A percentile compares a stretch with the other conserved stretches of the same genome.
These are phyloP conservation scores for Physcomitrium patens DNA, from an alignment of 225 moss, liverwort and hornwort genomes.

Conservation along the genomic window DNA sequence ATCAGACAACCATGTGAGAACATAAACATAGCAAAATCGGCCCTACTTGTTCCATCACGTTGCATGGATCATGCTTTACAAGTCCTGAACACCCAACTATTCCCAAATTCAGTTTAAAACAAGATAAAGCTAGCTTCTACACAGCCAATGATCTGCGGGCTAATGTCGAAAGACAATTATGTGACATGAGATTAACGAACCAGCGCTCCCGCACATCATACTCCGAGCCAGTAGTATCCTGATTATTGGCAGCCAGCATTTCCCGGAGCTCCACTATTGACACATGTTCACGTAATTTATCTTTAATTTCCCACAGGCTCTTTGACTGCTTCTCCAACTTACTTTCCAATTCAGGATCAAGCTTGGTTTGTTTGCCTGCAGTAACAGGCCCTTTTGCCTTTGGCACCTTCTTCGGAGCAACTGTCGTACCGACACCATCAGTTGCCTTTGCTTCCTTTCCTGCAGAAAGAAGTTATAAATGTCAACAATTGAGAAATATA, in stretches of 20 bases:
- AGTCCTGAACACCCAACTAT: background rate
- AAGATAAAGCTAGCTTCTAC: background rate
- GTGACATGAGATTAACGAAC: slow-evolving; percentile 46
- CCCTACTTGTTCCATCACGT: background rate
- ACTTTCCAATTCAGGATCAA: slow-evolving; percentile 56
- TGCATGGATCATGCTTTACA: background rate
- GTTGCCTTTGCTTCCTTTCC: slow-evolving; percentile 37
- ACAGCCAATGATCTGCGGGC: background rate
- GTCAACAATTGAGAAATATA: background rate
- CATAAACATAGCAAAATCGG: background rate
- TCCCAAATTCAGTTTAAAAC: background rate
- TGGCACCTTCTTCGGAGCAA: slow-evolving; percentile 42
- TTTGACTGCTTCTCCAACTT: slow-evolving; percentile 84
- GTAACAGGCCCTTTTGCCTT: slow-evolving; percentile 44
- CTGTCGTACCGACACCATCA: slow-evolving; percentile 49
- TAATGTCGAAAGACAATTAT: background rate
- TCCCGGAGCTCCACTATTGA: slow-evolving; percentile 65
- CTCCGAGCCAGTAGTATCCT: slow-evolving; percentile 82
- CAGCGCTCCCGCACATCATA: slow-evolving; percentile 92
- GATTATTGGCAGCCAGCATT: slow-evolving; percentile 68
- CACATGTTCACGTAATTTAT: slow-evolving; percentile 74
- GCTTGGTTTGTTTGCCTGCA: slow-evolving; percentile 38
- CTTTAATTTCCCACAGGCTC: slow-evolving; percentile 84
- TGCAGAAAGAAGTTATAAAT: slow-evolving; percentile 24
- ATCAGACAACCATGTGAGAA: slow-evolving; percentile 9